Evolutionary conservation across 1,284 basidiomycete species (phyloP).

Genomic region (Fereydounia khargensis): DNA sequence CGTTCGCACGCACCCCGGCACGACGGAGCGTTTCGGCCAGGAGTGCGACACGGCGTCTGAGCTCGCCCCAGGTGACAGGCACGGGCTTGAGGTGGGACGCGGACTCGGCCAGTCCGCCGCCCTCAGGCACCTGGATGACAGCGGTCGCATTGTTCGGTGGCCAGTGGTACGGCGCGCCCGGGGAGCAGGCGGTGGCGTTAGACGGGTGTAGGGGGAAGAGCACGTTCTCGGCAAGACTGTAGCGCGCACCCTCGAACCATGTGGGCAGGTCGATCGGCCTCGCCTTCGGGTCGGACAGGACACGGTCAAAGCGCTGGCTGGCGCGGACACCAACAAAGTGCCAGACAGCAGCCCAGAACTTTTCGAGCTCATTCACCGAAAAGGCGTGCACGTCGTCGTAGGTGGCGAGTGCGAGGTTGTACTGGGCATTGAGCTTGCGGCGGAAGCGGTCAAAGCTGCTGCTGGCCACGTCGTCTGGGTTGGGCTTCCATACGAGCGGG

Average conservation of each 20-base stretch:
- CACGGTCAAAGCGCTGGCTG: constrained; percentile 10
- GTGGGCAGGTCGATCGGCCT: constrained; percentile 26
- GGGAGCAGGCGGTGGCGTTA: constrained; percentile 26
- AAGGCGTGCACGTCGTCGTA: constrained; percentile 37
- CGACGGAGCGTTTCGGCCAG: constrained; percentile 23
- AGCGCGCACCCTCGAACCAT: constrained; percentile 28
- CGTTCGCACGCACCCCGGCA: constrained; percentile 18
- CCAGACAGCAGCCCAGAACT: constrained; percentile 36
- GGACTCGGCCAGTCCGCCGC: constrained; percentile 14
- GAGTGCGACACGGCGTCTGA: constrained; percentile 22
- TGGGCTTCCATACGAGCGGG: constrained; percentile 29
- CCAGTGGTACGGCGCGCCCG: constrained; percentile 28
- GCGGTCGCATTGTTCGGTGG: constrained; percentile 9
- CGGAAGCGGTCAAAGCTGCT: constrained; percentile 36
- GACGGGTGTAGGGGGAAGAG: constrained; percentile 37
- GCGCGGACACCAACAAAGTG: constrained; percentile 29
- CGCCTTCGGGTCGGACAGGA: constrained; percentile 28
- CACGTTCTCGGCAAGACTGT: constrained; percentile 30
- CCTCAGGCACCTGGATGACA: constrained; percentile 29
- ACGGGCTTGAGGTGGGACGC: constrained; percentile 2
- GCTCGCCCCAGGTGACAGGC: constrained; percentile 26
- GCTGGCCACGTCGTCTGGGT: constrained; percentile 6
- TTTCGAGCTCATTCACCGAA: constrained; percentile 20
- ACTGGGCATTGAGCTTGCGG: constrained; percentile 18
- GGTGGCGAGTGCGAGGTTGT: constrained; percentile 17